Base-by-base conservation (phyloP, 163 green algal genomes). In the Botryococcus braunii region DNA sequence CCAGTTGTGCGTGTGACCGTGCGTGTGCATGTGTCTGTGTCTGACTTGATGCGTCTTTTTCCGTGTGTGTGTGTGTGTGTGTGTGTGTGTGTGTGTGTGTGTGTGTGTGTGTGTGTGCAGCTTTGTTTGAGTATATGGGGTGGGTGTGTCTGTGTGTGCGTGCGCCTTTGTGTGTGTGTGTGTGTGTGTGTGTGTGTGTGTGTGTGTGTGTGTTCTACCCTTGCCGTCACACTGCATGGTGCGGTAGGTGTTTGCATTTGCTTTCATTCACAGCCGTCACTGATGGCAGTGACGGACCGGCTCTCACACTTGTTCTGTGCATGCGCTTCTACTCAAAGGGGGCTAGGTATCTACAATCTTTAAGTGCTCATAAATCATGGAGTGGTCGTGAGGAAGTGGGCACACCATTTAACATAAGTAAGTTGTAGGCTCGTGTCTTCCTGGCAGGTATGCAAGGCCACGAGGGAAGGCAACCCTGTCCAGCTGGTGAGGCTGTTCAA, bases 401-500 rank as follows among this genome's bases (percentile, higher is more conserved):
- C 8, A 61, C 34, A 27, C 17, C 11, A 61, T 38, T 61, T 25
- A 38, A 36, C 25, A 13, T 52, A 52, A 52, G 43, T 13, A 17
- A 52, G 43, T 27, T 17, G 43, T 17, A 27, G 43, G n/a, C 43
- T 27, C 43, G 13, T 52, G 43, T 13, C 17, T 13, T 17, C 43
- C 13, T 11, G 74, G 63, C 35, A 69, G 64, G 64, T 69, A 49
- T 69, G 64, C 43, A n/a, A 50, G 3, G 76, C 82, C 0, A 65
- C 59, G 25, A 59, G 72, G 32, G 68, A 40, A 13, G 55, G 71
- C 9, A 66, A 83, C 59, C 80, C 77, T 39, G 32, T 62, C 0
- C 36, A 35, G 9, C 83, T 88, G 58, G 34, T 85, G 48, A n/a
- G 36, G 25, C 70, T 86, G 63, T 89, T 89, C 67, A 71, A 66